Evolutionary conservation across 495 filamentous ascomycete genomes (phyloP), one percentile per base, ranked within the genome.

Genomic region (Penicillium samsonianum): DNA sequence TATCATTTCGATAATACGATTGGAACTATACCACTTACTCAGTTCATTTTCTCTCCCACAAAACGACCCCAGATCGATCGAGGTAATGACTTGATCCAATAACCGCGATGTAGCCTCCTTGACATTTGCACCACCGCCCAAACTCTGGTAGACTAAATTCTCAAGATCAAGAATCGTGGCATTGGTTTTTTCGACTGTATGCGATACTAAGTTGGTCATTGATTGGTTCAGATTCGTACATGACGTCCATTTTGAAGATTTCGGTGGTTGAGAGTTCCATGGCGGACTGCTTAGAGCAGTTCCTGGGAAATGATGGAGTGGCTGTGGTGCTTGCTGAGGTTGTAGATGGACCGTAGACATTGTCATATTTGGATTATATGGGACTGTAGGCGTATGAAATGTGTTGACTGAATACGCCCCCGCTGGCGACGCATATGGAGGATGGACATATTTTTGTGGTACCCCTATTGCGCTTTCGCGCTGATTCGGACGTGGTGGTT

Each of bases 31-130:
- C 41, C 17, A 58, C 63, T 58, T 60, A 72, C 74, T 77, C 7
- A 90, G 69, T 42, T 90, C 86, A 48, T 70, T 77, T 62, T 90
- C 88, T 47, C 83, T 75, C 3, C 84, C 85, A 56, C 70, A 72
- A 51, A 85, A 89, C 14, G 70, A 75, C n/a, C 88, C 86, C 16
- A 73, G 76, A 68, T 93, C 89, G 22, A 91, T 90, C 17, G 80
- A 70, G 1, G 86, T 89, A 45, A 90, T 80, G 19, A 90, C 78
- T 28, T 80, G 62, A 67, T 88, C 77, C 43, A 91, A 73, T 50
- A 81, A 83, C 38, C 51, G 41, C 5, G 62, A 57, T 8, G 64
- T 59, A 5, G 48, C 71, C 65, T 38, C 78, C 77, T 59, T 90
- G 80, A 64, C 48, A 47, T 68, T 65, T 14, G 57, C 35, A n/a